phyloP scores from a whole-genome alignment of 306 rosid genomes.

The Cicer arietinum region DNA sequence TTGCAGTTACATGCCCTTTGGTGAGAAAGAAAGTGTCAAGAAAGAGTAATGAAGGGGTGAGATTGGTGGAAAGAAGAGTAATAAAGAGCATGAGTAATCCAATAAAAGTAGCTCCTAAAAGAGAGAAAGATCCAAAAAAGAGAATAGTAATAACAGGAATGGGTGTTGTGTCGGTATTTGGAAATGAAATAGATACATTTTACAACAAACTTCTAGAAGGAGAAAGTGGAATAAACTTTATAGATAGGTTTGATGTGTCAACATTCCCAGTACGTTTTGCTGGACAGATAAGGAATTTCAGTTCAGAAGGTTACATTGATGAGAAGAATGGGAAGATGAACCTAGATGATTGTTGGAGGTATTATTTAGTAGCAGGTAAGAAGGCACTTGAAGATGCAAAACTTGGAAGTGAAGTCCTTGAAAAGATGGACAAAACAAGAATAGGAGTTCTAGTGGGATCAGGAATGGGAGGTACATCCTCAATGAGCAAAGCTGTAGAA shows the following conservation, averaged over 20 bases:
- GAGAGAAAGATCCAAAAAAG: constrained; percentile 76
- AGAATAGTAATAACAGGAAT: constrained; percentile 74
- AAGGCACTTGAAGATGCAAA: constrained; percentile 76
- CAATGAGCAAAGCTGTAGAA: constrained; percentile 59
- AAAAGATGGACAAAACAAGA: constrained; percentile 67
- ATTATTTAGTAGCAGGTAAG: constrained; percentile 69
- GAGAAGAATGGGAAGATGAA: constrained; percentile 55
- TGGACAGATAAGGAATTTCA: constrained; percentile 67
- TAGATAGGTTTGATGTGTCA: constrained; percentile 74
- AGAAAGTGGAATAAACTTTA: constrained; percentile 74
- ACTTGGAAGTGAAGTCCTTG: constrained; percentile 62
- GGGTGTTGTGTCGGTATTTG: constrained; percentile 78
- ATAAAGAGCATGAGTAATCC: constrained; percentile 56
- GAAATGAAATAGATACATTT: constrained; percentile 60
- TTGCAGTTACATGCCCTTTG: no score
- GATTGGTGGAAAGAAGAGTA: no score
- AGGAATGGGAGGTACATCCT: constrained; percentile 71
- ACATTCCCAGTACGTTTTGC: constrained; percentile 60
- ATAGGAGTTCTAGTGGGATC: constrained; percentile 73
- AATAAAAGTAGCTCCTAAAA: constrained; percentile 59
- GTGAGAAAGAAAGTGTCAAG: no score
- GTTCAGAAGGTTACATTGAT: constrained; percentile 65
- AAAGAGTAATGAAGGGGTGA: no score
- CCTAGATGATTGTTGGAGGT: constrained; percentile 73
- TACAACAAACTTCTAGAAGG: constrained; percentile 73